A percentile compares a stretch with the other conserved stretches of the same genome.
Evolutionary conservation across 305 asterid genomes (phyloP).

Genomic region (Ilex paraguariensis): DNA sequence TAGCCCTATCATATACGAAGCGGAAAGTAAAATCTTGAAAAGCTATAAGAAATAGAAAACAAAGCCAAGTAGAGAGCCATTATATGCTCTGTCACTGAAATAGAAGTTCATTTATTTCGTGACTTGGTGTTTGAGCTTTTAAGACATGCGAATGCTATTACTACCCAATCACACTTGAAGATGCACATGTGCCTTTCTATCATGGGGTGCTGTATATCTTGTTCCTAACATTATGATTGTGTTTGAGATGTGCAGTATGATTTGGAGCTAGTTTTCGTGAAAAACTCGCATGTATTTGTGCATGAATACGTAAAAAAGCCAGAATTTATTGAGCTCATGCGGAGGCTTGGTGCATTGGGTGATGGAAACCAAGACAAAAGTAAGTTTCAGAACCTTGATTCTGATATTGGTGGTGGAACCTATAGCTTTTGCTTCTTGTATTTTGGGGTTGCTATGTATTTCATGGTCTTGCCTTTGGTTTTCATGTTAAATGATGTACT

Average conservation of each 20-base stretch:
- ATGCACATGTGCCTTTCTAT: too few relatives aligned
- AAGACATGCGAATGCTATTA: too few relatives aligned
- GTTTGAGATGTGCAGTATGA: constrained; percentile 49
- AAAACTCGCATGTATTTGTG: constrained; percentile 75
- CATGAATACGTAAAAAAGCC: constrained; percentile 93
- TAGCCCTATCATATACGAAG: too few relatives aligned
- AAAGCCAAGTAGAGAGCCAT: too few relatives aligned
- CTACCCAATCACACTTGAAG: too few relatives aligned
- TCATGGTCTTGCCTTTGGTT: not conserved
- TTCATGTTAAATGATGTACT: not conserved
- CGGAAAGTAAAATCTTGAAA: too few relatives aligned
- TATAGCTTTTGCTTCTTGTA: not conserved
- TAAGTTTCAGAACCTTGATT: constrained; percentile 25
- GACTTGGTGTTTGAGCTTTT: too few relatives aligned
- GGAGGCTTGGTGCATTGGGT: constrained; percentile 95
- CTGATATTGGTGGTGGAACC: not conserved
- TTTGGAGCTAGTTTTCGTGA: constrained; percentile 86
- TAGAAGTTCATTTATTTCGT: too few relatives aligned
- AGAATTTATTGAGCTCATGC: constrained; percentile 83
- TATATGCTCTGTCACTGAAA: too few relatives aligned
- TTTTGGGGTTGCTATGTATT: not conserved
- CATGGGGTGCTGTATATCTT: not conserved
- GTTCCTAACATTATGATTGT: constrained; percentile 9
- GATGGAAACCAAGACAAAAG: constrained; percentile 86
- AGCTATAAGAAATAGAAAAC: too few relatives aligned